Evolutionary conservation across 345 rosid genomes (phyloP), one percentile per base, ranked within the genome.

Genomic region (Eucalyptus microcorys): DNA sequence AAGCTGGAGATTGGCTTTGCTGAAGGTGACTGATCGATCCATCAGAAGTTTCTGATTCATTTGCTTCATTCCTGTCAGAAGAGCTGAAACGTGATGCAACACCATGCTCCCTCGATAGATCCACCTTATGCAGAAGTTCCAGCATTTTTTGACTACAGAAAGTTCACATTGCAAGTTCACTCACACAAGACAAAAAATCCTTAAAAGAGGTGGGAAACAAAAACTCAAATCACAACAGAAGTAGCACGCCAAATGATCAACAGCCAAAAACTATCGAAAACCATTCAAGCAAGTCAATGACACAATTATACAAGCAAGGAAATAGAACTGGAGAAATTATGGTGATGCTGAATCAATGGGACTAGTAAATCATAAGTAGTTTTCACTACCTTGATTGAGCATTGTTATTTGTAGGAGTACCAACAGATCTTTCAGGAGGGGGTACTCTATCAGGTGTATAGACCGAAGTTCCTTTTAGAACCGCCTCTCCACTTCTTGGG

Each of bases 91-190:
- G 93, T 79, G 92, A 87, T 88, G 92, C 93, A 88, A 91, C 89
- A 81, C 92, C 92, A 88, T 76, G 91, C 68, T 95, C 96, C 89
- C 90, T 89, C 50, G 96, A 90, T 66, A 94, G 95, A 91, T 96
- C 96, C 91, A 96, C 96, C 95, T 97, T 97, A 91, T 95, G 95
- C 91, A 96, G 96, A 91, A 96, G 99, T 92, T 97, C 98, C 89
- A 96, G 95, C 98, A 97, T 95, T 88, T 96, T 94, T 91, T 95
- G 95, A 92, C 98, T 96, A 95, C 92, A 90, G 79, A 59, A 49
- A 84, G 59, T 88, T 37, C 53, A 83, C 88, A 85, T 26, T 19
- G 83, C 76, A 57, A 53, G 87, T 86, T 66, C 87, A 88, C 84
- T n/a, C 37, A 89, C 87, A 50, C 61, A 80, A 88, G 32, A 24